A percentile compares a stretch with the other conserved stretches of the same genome.
These are phyloP conservation scores for Oryza punctata DNA, from an alignment of 176 grass and related monocot genomes.

Conservation along the genomic window DNA sequence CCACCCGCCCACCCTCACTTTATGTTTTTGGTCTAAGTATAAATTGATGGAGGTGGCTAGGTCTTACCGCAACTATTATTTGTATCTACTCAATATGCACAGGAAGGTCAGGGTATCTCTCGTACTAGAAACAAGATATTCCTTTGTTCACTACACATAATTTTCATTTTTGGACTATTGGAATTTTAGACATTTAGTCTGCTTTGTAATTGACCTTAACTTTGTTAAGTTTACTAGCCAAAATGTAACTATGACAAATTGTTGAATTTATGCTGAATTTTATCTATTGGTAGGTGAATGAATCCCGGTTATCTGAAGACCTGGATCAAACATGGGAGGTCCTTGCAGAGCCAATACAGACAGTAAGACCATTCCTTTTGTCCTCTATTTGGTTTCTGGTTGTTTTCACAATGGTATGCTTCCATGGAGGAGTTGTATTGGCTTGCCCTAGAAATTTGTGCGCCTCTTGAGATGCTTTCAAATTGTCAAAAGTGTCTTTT, in stretches of 20 bases:
- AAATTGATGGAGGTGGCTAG: not conserved
- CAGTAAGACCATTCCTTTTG: constrained; percentile 44
- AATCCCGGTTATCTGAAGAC: constrained; percentile 66
- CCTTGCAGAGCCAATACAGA: constrained; percentile 92
- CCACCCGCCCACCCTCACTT: not conserved
- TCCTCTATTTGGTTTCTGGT: constrained; percentile 16
- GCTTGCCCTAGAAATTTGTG: not conserved
- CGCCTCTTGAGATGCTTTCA: constrained; percentile 19
- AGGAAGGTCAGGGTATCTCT: not conserved
- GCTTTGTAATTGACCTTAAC: not conserved
- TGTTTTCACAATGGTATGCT: not conserved
- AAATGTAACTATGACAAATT: not conserved
- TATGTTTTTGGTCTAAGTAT: constrained; percentile 27
- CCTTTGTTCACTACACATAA: constrained; percentile 5
- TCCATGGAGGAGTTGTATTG: not conserved
- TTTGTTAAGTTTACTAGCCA: not conserved
- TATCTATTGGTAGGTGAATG: constrained; percentile 60
- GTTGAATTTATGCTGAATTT: constrained; percentile 17
- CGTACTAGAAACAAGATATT: constrained; percentile 1
- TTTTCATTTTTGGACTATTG: not conserved
- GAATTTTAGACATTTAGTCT: not conserved
- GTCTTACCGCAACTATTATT: constrained; percentile 3
- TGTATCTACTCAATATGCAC: not conserved
- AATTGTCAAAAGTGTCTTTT: not conserved
- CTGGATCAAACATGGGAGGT: constrained; percentile 93